Base-by-base conservation (phyloP, 2,329 filamentous ascomycete species). In the Akanthomyces muscarius region DNA sequence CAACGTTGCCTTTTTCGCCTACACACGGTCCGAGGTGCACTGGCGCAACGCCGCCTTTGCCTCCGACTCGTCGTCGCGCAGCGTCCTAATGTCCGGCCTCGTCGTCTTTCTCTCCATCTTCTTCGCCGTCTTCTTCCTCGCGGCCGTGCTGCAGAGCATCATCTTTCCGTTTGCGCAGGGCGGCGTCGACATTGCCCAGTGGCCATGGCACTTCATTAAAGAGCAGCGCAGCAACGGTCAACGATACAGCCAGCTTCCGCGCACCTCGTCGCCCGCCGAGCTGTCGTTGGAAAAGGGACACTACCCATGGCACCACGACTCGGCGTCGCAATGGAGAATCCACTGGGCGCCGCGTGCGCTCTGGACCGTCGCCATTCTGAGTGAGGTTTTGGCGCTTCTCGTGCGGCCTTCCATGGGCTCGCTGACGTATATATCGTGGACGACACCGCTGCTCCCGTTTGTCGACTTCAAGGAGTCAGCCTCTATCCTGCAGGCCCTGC, bases 361-460 rank as follows among this genome's bases (percentile, higher is more conserved):
- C 28, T 54, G 51, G 51, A 10, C 25, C 16, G 51, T 54, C n/a
- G 51, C 33, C 33, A 41, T 54, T 5, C 11, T 54, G 10, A 21
- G 51, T 30, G 25, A 54, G 33, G 41, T 54, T 38, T 4, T 54
- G 51, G 25, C 51, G 1, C 21, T 47, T 4, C 4, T 41, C 13
- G 38, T 72, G 18, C 68, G 74, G 18, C 74, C 74, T 0, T 62
- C 66, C 36, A 74, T 76, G 30, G 68, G 69, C 44, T 73, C 74
- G 2, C 51, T 76, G 38, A 69, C 68, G 0, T 76, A 74, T 62
- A 68, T 76, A 44, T 76, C 74, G 0, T 76, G 74, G 74, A 76
- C 74, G 0, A 68, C 70, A 5, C 69, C 69, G 1, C 68, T 76
- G 3, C 63, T 76, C 8, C 74, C 74, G 0, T 73, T 76, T 33